These are phyloP conservation scores for Ogataea trehaloabstinens DNA, from an alignment of 805 yeast genomes.

Conservation along the genomic window DNA sequence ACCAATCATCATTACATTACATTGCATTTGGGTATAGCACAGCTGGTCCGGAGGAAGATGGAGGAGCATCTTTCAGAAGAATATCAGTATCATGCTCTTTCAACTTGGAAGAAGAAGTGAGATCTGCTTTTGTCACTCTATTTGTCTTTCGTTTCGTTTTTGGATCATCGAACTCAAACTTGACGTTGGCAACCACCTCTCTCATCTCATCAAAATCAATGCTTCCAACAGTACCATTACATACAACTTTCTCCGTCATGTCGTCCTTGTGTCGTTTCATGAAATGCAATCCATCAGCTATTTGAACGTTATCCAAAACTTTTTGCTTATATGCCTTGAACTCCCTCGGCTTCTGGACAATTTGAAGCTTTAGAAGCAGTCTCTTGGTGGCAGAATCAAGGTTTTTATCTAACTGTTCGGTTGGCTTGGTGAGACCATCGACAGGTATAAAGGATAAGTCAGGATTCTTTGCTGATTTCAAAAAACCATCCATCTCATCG, in stretches of 20 bases:
- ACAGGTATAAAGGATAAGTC: constrained; percentile 16
- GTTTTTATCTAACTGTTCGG: constrained; percentile 27
- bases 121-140: no score
- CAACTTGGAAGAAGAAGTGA: no score
- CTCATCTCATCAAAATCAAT: constrained; percentile 18
- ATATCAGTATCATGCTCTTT: no score
- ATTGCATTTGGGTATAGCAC: no score
- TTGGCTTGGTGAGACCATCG: constrained; percentile 18
- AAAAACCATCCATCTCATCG: constrained; percentile 30
- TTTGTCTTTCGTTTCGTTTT: not conserved
- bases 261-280: constrained; percentile 13
- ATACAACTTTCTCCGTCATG: constrained; percentile 17
- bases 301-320: constrained; percentile 18
- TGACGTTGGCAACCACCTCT: constrained; percentile 16
- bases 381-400: constrained; percentile 22
- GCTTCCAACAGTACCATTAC: constrained; percentile 20
- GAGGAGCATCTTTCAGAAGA: no score
- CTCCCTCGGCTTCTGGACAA: constrained; percentile 25
- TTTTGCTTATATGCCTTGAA: constrained; percentile 26
- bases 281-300: constrained; percentile 14
- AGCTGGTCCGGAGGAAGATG: no score
- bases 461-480: constrained; percentile 13
- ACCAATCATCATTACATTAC: no score
- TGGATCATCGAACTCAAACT: constrained; percentile 6
- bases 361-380: constrained; percentile 30